Evolutionary conservation across 2,329 filamentous ascomycete genomes (phyloP), one percentile per base, ranked within the genome.

Genomic region (Monosporascus sp.): DNA sequence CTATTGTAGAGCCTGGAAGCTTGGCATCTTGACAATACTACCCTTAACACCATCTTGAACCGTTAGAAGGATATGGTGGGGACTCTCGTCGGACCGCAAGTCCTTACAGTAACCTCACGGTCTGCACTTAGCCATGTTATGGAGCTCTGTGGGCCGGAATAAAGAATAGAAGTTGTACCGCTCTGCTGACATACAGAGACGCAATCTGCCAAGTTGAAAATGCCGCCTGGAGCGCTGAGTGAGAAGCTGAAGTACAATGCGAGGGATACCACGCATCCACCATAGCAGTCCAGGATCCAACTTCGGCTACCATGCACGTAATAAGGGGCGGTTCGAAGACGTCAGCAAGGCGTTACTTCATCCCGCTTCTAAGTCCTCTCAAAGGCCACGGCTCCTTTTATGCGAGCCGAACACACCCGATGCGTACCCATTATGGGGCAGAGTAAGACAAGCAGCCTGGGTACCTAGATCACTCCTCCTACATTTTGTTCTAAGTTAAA

Each of bases 81-180:
- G 62, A 58, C 55, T 58, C 52, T 57, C 58, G 57, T 69, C 69
- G 69, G 69, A 69, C 68, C 69, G 69, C 58, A 66, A 62, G 66
- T 63, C 69, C 68, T 69, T 66, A 61, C 61, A 60, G 64, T 64
- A 64, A 65, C 58, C 58, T 61, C 53, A 53, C 49, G 52, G 49
- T 50, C 61, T 61, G 50, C 62, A 53, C 48, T 50, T 54, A 56
- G 52, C 55, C 54, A 52, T 31, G 51, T 44, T 57, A 51, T 53
- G 43, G 56, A 43, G 49, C 54, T 26, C 53, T 53, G 51, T 57
- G 52, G 55, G 54, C 54, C 52, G 27, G 55, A 54, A 50, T 52
- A 34, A 9, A 34, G 17, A 46, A 46, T 31, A 31, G 43, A 46
- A 24, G 3, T 16, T 17, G 41, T 57, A 58, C 48, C 50, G 57